Base-by-base conservation (phyloP, 75 land plant species). In the Sequoiadendron giganteum region DNA sequence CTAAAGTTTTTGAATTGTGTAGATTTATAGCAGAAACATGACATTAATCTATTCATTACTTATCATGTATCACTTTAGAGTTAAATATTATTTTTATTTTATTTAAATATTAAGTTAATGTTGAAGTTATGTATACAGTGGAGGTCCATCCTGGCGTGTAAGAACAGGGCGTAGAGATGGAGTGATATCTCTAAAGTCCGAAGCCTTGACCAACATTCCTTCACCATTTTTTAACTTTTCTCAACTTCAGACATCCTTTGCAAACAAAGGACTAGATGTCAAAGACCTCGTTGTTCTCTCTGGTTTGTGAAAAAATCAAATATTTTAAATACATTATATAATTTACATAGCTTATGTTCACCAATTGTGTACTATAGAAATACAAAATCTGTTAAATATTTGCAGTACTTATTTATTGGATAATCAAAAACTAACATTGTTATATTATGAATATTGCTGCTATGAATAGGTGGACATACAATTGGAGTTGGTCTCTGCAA, bases 121-220 rank as follows among this genome's bases (percentile, higher is more conserved):
- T 42, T 42, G 43, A 42, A 42, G 43, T 42, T 56, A 16, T 56
- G 10, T 36, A 5, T 21, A 79, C 47, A 56, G 86, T 2, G 95
- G 96, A 86, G 91, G 91, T 18, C 94, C 94, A 43, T 86, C 8
- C 49, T 94, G 92, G 92, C 18, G 80, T 40, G 94, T 93, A 58
- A 49, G 48, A 13, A 91, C 92, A 0, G 94, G 94, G 1, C 77
- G 94, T 70, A 88, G 92, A 42, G 94, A 91, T 47, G 94, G 94
- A 10, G 70, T 84, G 16, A 87, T 90, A 0, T 92, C 95, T 3
- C 70, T 21, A 3, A 77, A 89, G 4, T 48, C 30, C 2, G 94
- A 91, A 43, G 94, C 93, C 43, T 47, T 86, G 18, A 70, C 2
- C 9, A 85, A 90, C 21, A 76, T 94, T 5, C 91, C 90, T 1